Percentiles rank a stretch among this genome's conserved stretches.
Conservation (phyloP, 2,329 filamentous ascomycete species). For the Clonostachys rosea region DNA sequence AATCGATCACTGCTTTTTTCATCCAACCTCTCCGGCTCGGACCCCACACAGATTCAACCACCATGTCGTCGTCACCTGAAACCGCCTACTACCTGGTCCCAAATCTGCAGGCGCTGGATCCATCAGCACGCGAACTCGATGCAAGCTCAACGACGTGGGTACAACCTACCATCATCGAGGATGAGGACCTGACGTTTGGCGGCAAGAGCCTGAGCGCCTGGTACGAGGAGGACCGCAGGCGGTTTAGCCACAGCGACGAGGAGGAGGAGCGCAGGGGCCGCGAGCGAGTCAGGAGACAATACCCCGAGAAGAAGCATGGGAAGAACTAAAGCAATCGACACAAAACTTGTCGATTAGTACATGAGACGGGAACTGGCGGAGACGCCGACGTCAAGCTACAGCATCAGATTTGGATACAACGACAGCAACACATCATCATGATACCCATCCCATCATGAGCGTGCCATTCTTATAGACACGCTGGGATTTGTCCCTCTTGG, state of each 20-base stretch:
- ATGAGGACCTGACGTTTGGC: slow-evolving; percentile 56
- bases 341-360: too few species aligned
- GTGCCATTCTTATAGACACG: too few species aligned
- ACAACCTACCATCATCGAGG: slow-evolving; percentile 52
- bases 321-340: slow-evolving; percentile 6
- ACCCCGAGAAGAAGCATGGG: slow-evolving; percentile 18
- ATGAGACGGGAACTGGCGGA: too few species aligned
- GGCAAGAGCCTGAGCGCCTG: slow-evolving; percentile 54
- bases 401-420: too few species aligned
- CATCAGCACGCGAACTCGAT: slow-evolving; percentile 25
- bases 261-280: slow-evolving; percentile 31
- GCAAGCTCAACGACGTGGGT: slow-evolving; percentile 36
- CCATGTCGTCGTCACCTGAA: slow-evolving; percentile 4
- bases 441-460: too few species aligned
- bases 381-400: too few species aligned
- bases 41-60: too few species aligned
- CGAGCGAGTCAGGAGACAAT: slow-evolving; percentile 25
- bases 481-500: too few species aligned
- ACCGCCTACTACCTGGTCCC: slow-evolving; percentile 22
- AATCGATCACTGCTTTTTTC: too few species aligned
- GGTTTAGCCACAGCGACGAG: slow-evolving; percentile 30
- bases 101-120: slow-evolving; percentile 22
- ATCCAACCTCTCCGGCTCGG: too few species aligned
- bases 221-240: slow-evolving; percentile 54
- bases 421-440: too few species aligned